Conservation (phyloP, 352 stramenopile genomes). For the Globisporangium cystogenes region DNA sequence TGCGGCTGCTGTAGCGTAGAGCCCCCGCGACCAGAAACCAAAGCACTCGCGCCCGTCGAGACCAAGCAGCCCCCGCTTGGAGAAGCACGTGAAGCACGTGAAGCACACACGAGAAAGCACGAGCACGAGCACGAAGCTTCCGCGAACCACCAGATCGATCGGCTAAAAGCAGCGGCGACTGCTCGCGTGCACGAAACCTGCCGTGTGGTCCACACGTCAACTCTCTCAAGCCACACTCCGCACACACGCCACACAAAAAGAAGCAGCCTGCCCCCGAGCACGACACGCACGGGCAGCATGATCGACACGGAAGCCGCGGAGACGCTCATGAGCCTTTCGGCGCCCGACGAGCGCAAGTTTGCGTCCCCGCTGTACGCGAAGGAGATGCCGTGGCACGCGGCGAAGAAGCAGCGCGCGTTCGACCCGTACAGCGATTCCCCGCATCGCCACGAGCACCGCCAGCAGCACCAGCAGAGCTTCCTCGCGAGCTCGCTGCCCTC, state of each 20-base stretch:
- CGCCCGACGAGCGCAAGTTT: conserved; percentile 64
- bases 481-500: conserved; percentile 49
- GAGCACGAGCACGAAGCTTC: too few relatives aligned
- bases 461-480: conserved; percentile 26
- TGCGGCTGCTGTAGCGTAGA: too few relatives aligned
- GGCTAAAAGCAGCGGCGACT: too few relatives aligned
- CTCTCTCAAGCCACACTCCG: not conserved
- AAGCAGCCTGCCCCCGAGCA: not conserved
- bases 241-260: not conserved
- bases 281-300: conserved; percentile 17
- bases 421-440: conserved; percentile 6
- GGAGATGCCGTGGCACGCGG: conserved; percentile 47
- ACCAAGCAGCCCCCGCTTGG: too few relatives aligned
- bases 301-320: conserved; percentile 70
- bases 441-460: conserved; percentile 2
- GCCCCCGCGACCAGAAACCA: too few relatives aligned
- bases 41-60: too few relatives aligned
- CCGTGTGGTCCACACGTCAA: too few relatives aligned
- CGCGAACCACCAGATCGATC: too few relatives aligned
- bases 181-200: too few relatives aligned
- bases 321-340: conserved; percentile 78
- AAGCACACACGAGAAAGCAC: too few relatives aligned
- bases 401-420: conserved; percentile 17
- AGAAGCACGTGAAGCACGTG: too few relatives aligned
- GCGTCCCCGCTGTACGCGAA: conserved; percentile 47